Evolutionary conservation across 75 land plant species (phyloP).

Genomic region (Chamaecyparis obtusa): DNA sequence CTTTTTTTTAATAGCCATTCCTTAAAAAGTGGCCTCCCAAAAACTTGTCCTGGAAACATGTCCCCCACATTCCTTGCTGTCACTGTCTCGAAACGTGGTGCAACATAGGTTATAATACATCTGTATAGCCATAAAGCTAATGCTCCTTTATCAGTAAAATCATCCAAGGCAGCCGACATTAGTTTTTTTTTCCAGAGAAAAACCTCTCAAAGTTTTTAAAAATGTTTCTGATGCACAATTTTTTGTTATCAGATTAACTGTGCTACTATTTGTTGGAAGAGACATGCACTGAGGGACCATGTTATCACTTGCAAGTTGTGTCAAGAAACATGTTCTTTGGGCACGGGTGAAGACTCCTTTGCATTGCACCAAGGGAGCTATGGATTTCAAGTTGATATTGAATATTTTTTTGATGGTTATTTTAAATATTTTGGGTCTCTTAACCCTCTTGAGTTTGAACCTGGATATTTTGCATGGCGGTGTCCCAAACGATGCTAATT

Average conservation of each 20-base stretch:
- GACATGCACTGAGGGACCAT: background rate
- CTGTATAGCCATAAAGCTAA: background rate
- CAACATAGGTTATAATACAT: background rate
- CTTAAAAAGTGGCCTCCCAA: too few relatives aligned
- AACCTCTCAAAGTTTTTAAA: background rate
- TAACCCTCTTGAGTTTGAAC: too few relatives aligned
- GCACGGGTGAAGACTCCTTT: background rate
- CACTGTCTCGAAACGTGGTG: too few relatives aligned
- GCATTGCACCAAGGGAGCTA: background rate
- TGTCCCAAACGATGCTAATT: background rate
- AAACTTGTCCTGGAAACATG: too few relatives aligned
- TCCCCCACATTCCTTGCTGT: too few relatives aligned
- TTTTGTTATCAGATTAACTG: background rate
- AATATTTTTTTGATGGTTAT: too few relatives aligned
- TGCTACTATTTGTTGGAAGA: background rate
- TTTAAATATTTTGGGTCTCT: too few relatives aligned
- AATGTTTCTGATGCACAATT: background rate
- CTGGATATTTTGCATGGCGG: too few relatives aligned
- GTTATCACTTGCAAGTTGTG: background rate
- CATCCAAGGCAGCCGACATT: background rate
- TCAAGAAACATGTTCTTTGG: too few relatives aligned
- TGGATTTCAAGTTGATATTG: background rate
- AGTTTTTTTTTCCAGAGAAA: background rate
- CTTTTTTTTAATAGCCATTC: too few relatives aligned
- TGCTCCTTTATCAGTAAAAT: background rate